Evolutionary conservation across 768 basidiomycete genomes (phyloP).

Genomic region (Lentinula sp.): DNA sequence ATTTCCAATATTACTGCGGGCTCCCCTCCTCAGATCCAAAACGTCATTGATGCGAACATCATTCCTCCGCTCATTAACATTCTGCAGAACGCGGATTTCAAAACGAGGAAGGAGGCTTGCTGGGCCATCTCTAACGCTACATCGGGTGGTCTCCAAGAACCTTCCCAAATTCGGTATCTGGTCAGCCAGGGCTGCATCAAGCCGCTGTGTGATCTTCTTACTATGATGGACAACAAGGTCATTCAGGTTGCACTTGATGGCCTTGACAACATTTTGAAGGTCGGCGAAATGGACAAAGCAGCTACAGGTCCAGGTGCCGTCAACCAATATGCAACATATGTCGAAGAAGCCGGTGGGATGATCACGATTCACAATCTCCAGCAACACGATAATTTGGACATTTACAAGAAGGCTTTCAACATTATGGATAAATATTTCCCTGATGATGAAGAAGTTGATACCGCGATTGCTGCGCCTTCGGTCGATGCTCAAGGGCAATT

Average conservation of each 20-base stretch:
- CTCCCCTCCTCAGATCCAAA: constrained; percentile 93
- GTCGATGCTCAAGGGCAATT: constrained; percentile 72
- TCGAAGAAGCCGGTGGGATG: constrained; percentile 99
- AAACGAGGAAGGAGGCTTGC: constrained; percentile 98
- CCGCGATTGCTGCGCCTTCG: constrained; percentile 69
- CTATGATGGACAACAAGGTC: constrained; percentile 99
- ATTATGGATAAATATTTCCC: constrained; percentile 99
- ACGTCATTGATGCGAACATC: constrained; percentile 97
- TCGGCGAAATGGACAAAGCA: constrained; percentile 92
- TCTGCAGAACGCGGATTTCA: constrained; percentile 96
- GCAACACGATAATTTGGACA: constrained; percentile 98
- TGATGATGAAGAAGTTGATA: constrained; percentile 91
- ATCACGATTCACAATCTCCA: constrained; percentile 98
- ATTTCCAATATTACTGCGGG: constrained; percentile 99
- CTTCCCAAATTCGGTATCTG: constrained; percentile 94
- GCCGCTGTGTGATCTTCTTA: constrained; percentile 92
- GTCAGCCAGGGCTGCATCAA: constrained; percentile 98
- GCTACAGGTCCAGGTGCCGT: constrained; percentile 73
- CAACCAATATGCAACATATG: constrained; percentile 90
- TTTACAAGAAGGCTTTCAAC: constrained; percentile 99
- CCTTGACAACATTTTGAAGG: constrained; percentile 95
- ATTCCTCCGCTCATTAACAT: constrained; percentile 98
- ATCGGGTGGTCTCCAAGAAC: constrained; percentile 94
- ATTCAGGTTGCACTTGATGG: constrained; percentile 98
- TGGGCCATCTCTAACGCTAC: constrained; percentile 99